phyloP scores from a whole-genome alignment of 768 basidiomycete genomes.

The Serendipita sp. region DNA sequence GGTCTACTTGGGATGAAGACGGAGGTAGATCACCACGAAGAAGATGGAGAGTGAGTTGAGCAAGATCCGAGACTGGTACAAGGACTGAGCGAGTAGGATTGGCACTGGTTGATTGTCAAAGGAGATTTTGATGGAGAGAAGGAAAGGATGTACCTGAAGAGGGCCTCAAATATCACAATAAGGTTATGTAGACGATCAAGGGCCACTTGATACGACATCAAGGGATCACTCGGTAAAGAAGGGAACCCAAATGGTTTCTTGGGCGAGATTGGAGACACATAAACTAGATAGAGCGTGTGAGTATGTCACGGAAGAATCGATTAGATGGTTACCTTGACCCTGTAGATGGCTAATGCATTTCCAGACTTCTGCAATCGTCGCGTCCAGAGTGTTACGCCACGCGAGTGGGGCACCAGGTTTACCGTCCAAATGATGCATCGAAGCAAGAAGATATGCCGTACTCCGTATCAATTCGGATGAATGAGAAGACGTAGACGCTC shows the following conservation, averaged over 20 bases:
- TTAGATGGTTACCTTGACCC: conserved; percentile 22
- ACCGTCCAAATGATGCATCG: conserved; percentile 57
- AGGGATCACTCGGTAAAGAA: conserved; percentile 28
- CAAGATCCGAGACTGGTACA: conserved; percentile 49
- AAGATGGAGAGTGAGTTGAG: conserved; percentile 36
- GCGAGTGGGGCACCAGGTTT: conserved; percentile 55
- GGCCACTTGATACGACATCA: conserved; percentile 35
- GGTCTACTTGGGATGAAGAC: conserved; percentile 40
- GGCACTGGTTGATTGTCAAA: conserved; percentile 3
- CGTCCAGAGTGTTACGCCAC: conserved; percentile 66
- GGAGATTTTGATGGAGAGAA: conserved; percentile 2
- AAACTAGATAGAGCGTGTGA: neutral
- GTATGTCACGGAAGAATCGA: neutral
- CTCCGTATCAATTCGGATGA: conserved; percentile 27
- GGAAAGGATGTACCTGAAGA: conserved; percentile 34
- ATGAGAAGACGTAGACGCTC: conserved; percentile 30
- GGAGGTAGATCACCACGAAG: conserved; percentile 28
- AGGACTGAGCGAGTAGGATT: conserved; percentile 38
- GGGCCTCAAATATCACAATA: conserved; percentile 32
- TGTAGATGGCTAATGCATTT: conserved; percentile 45
- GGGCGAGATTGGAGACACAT: conserved; percentile 10
- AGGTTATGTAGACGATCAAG: conserved; percentile 46
- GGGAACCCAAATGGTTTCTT: conserved; percentile 12
- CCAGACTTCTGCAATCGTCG: conserved; percentile 51
- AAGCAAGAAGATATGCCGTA: conserved; percentile 42